Evolutionary conservation across 306 rosid genomes (phyloP).

Genomic region (Vigna unguiculata): DNA sequence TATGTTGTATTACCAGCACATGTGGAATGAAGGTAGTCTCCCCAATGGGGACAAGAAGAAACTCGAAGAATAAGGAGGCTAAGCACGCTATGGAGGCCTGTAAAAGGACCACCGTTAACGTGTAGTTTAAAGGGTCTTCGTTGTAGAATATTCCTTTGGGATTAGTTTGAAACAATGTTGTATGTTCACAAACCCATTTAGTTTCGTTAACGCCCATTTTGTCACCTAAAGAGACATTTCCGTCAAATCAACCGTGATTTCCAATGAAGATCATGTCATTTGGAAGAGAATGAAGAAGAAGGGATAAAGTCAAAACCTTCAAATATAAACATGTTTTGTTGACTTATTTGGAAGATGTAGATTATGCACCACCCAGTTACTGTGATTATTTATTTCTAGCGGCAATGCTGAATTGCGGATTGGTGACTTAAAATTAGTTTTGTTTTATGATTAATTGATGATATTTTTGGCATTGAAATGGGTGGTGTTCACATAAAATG

Average conservation of each 20-base stretch:
- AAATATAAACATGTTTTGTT: background rate
- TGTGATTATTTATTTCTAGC: constrained; percentile 21
- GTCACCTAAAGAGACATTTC: background rate
- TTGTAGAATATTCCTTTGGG: constrained; percentile 53
- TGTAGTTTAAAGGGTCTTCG: constrained; percentile 52
- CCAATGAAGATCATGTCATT: background rate
- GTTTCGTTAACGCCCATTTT: background rate
- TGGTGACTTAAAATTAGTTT: constrained; percentile 40
- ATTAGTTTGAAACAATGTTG: background rate
- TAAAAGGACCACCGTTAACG: constrained; percentile 30
- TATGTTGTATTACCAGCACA: constrained; percentile 52
- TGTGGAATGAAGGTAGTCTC: constrained; percentile 56
- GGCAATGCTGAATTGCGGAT: constrained; percentile 45
- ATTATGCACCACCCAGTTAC: constrained; percentile 15
- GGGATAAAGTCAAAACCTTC: background rate
- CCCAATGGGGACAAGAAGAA: constrained; percentile 61
- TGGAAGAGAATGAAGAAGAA: background rate
- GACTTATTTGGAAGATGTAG: constrained; percentile 29
- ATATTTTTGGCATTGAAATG: constrained; percentile 42
- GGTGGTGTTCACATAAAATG: constrained; percentile 11
- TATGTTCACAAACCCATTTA: constrained; percentile 40
- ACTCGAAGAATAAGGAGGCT: constrained; percentile 40
- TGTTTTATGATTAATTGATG: constrained; percentile 31
- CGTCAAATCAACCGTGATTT: constrained; percentile 18
- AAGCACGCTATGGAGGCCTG: constrained; percentile 51